Conservation (phyloP, 176 grass and related monocot genomes). For the Aegilops speltoides region DNA sequence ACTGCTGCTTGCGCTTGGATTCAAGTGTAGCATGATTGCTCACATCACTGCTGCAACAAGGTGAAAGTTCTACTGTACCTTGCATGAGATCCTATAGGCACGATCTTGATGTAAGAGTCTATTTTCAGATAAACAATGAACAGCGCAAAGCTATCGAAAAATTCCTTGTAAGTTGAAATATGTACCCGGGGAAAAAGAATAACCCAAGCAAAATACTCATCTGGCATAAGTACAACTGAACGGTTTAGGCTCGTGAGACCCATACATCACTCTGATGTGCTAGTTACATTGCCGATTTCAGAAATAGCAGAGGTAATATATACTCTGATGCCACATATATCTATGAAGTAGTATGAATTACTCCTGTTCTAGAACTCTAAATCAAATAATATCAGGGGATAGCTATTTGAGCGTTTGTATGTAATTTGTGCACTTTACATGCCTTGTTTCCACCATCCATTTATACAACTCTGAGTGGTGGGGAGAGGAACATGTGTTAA, state of each 20-base stretch:
- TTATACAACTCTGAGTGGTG: not conserved
- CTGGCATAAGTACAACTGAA: not conserved
- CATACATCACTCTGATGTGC: not conserved
- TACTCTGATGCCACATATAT: not conserved
- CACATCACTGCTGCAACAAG: not conserved
- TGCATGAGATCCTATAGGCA: not conserved
- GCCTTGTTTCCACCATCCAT: not conserved
- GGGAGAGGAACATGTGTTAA: not conserved
- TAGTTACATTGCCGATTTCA: not conserved
- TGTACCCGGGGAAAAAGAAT: not conserved
- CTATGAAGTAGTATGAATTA: not conserved
- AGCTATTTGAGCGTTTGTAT: not conserved
- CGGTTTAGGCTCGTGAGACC: not conserved
- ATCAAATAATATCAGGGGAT: not conserved
- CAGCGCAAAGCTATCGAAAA: not conserved
- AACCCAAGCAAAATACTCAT: not conserved
- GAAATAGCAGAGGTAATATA: not conserved
- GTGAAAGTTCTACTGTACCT: not conserved
- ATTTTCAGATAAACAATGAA: not conserved
- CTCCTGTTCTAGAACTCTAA: not conserved
- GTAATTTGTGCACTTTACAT: not conserved
- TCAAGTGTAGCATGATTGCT: not conserved
- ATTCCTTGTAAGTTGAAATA: not conserved
- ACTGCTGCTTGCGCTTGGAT: constrained; percentile 33
- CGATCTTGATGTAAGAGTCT: not conserved